These are phyloP conservation scores for Leccinum huronense DNA, from an alignment of 1,284 basidiomycete genomes.

Conservation along the genomic window DNA sequence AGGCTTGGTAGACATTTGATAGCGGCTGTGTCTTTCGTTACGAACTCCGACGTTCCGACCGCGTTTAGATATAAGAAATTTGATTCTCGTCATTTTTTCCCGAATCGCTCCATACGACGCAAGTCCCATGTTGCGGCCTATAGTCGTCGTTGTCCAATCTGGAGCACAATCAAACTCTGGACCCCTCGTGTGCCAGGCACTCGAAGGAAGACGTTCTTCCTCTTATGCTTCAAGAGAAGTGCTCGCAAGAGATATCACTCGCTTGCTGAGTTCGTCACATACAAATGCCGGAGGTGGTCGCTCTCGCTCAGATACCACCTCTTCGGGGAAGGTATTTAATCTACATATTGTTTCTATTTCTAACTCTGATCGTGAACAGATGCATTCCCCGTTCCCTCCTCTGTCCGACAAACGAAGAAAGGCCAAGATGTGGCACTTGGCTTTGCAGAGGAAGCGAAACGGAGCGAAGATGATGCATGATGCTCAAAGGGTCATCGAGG, in stretches of 20 bases:
- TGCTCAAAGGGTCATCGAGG: conserved; percentile 1
- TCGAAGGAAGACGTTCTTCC: not conserved
- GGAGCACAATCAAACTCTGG: not conserved
- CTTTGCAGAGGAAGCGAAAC: conserved; percentile 1
- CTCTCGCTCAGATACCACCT: not conserved
- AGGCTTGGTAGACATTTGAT: too few species aligned
- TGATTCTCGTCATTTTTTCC: not conserved
- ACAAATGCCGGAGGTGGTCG: not conserved
- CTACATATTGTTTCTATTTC: not conserved
- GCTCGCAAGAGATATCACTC: not conserved
- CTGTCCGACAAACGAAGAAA: conserved; percentile 5
- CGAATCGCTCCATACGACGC: too few species aligned
- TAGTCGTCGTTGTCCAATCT: not conserved
- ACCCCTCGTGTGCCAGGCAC: not conserved
- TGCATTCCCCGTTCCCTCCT: not conserved
- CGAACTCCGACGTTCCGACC: not conserved
- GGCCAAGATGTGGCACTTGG: conserved; percentile 2
- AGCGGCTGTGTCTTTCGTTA: not conserved
- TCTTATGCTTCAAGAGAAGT: not conserved
- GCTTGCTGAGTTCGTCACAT: not conserved
- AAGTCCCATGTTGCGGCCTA: not conserved
- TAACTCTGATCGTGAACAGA: not conserved
- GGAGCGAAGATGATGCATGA: conserved; percentile 4
- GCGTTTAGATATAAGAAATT: not conserved
- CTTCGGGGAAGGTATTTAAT: not conserved